A percentile compares a stretch with the other conserved stretches of the same genome.
phyloP scores from a whole-genome alignment of 139 green algal genomes.

The Chlorella sp. region DNA sequence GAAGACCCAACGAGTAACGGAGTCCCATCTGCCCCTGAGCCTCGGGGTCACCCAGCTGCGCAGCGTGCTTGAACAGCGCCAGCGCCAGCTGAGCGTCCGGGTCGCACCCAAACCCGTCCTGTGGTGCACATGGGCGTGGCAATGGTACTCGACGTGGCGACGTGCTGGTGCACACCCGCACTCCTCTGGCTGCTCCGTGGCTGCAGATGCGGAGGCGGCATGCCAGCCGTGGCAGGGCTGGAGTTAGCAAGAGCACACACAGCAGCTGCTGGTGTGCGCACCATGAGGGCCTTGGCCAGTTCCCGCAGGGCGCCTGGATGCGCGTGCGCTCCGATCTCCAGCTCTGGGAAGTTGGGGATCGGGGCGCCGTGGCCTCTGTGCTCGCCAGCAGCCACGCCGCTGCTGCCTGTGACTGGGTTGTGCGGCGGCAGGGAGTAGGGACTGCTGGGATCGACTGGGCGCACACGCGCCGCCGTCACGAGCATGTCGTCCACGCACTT shows the following conservation, averaged over 20 bases:
- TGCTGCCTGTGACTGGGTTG: too few relatives aligned
- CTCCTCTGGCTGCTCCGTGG: too few relatives aligned
- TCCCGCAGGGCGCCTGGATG: constrained; percentile 33
- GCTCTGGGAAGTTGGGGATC: constrained; percentile 14
- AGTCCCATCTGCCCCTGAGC: constrained; percentile 66
- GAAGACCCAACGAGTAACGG: constrained; percentile 51
- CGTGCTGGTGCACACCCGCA: too few relatives aligned
- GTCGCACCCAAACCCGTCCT: constrained; percentile 45
- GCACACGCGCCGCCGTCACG: constrained; percentile 14
- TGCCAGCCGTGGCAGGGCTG: too few relatives aligned
- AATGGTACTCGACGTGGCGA: too few relatives aligned
- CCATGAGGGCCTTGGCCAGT: constrained; percentile 35
- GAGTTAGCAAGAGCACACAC: too few relatives aligned
- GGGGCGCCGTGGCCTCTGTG: neutral
- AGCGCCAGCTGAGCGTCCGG: constrained; percentile 49
- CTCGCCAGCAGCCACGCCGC: too few relatives aligned
- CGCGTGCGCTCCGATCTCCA: constrained; percentile 4
- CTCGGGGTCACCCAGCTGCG: constrained; percentile 56
- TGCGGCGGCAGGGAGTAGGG: neutral
- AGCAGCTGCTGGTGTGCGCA: constrained; percentile 6
- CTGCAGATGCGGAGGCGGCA: too few relatives aligned
- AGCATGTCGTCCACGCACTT: constrained; percentile 13
- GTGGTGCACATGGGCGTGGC: neutral
- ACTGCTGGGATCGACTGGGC: neutral
- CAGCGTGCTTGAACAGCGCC: constrained; percentile 55